phyloP scores from a whole-genome alignment of 2,329 filamentous ascomycete genomes.

The Cryoendolithus antarcticus region DNA sequence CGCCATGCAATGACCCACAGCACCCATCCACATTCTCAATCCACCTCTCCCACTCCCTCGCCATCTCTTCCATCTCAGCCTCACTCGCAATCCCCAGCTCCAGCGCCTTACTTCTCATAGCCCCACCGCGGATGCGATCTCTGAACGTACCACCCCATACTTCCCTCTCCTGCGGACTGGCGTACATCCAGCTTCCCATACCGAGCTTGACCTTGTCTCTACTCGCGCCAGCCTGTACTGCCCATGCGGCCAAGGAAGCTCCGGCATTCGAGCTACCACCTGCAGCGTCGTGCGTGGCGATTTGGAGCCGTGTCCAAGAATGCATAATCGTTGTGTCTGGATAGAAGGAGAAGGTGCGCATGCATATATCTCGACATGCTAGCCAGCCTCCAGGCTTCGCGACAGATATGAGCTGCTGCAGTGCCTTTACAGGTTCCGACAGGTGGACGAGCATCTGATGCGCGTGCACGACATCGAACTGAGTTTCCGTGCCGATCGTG shows the following conservation, averaged over 20 bases:
- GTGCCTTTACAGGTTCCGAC: constrained; percentile 35
- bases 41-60: constrained; percentile 28
- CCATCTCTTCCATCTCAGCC: constrained; percentile 28
- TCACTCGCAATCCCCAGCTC: constrained; percentile 26
- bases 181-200: constrained; percentile 32
- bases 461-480: constrained; percentile 48
- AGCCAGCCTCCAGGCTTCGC: constrained; percentile 42
- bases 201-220: constrained; percentile 27
- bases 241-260: constrained; percentile 18
- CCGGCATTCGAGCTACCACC: constrained; percentile 16
- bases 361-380: constrained; percentile 32
- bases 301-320: constrained; percentile 25
- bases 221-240: constrained; percentile 27
- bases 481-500: constrained; percentile 28
- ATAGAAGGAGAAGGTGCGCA: constrained; percentile 25
- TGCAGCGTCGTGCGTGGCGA: constrained; percentile 19
- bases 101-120: constrained; percentile 23
- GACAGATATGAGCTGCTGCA: constrained; percentile 44
- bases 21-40: constrained; percentile 30
- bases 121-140: constrained; percentile 12
- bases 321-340: constrained; percentile 24
- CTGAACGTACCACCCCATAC: constrained; percentile 26
- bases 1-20: constrained; percentile 31
- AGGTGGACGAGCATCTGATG: constrained; percentile 49
- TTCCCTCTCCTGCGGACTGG: constrained; percentile 24